Evolutionary conservation across 2,329 filamentous ascomycete species (phyloP), one percentile per base, ranked within the genome.

Genomic region (Fusarium sp.): DNA sequence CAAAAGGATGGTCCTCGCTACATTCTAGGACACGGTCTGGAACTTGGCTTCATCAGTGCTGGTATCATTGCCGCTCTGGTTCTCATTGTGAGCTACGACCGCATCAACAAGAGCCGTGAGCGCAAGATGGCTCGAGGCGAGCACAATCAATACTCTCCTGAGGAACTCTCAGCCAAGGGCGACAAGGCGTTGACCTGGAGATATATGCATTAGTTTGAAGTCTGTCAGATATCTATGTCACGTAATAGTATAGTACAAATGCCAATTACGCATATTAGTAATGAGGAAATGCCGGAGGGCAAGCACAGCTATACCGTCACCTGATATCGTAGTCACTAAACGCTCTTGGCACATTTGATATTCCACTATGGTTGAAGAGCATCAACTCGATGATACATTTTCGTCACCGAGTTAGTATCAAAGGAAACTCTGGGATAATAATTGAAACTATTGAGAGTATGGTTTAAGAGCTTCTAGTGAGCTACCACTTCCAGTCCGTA

Each of bases 171-270:
- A 8, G 85, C 84, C 11, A 80, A 88, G 79, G 91, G 91, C 0
- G 91, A 93, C 76, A 87, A 85, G 69, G 90, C 91, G 2, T 80
- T 91, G 2, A 89, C 90, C 0, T 94, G 91, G 81, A 86, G 88
- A 68, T 93, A 93, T 76, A 90, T 91, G 79, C 84, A 85, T 63
- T 87, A 66, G 47, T 22, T 59, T 38, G 1, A 1, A 1, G 5
- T 7, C 7, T 29, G 2, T 20, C 57, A 29, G 22, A 59, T 16
- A 16, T 29, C n/a, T 31, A 16, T 27, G 4, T 22, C 36, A 27
- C 20, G n/a, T 29, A 35, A 14, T n/a, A 16, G 22, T 47, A 25
- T 5, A 22, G 4, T 1, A 3, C 18, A 18, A 10, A 47, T 47
- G 10, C 22, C 20, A n/a, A 29, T 29, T 18, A n/a, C 10, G 18